Conservation (phyloP, 1,284 basidiomycete species). For the Ustilago loliicola region DNA sequence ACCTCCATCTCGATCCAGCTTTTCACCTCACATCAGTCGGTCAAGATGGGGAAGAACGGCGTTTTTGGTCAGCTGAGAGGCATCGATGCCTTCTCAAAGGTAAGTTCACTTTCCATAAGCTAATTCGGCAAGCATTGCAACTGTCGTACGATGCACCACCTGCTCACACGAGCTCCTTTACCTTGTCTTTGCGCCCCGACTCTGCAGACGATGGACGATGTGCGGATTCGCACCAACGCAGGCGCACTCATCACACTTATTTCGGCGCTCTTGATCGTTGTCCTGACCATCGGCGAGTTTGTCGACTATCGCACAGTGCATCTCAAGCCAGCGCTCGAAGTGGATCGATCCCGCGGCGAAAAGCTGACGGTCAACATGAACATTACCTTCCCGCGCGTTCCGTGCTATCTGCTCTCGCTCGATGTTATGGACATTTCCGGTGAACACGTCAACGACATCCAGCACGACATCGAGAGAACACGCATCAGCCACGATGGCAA, state of each 20-base stretch:
- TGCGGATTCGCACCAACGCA: constrained; percentile 67
- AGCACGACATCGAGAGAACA: constrained; percentile 87
- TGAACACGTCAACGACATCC: constrained; percentile 80
- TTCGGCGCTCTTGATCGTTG: constrained; percentile 89
- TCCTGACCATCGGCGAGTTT: constrained; percentile 92
- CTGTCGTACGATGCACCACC: background rate
- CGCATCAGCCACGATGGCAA: constrained; percentile 79
- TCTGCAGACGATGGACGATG: constrained; percentile 68
- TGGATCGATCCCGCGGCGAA: constrained; percentile 91
- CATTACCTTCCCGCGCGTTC: constrained; percentile 94
- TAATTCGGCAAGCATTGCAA: background rate
- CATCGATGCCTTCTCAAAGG: constrained; percentile 98
- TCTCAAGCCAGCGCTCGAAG: constrained; percentile 71
- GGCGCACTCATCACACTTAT: constrained; percentile 80
- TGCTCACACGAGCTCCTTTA: constrained; percentile 8
- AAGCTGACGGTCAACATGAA: constrained; percentile 92
- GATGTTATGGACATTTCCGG: constrained; percentile 99
- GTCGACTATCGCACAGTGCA: constrained; percentile 91
- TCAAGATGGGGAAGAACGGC: constrained; percentile 60
- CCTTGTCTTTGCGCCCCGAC: background rate
- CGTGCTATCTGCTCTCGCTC: constrained; percentile 81
- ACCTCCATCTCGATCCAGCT: background rate
- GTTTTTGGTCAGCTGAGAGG: constrained; percentile 66
- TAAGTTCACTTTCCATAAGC: constrained; percentile 70
- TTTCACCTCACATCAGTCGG: background rate